phyloP scores from a whole-genome alignment of 192 early-diverging fungal genomes.

The Mortierella hygrophila region DNA sequence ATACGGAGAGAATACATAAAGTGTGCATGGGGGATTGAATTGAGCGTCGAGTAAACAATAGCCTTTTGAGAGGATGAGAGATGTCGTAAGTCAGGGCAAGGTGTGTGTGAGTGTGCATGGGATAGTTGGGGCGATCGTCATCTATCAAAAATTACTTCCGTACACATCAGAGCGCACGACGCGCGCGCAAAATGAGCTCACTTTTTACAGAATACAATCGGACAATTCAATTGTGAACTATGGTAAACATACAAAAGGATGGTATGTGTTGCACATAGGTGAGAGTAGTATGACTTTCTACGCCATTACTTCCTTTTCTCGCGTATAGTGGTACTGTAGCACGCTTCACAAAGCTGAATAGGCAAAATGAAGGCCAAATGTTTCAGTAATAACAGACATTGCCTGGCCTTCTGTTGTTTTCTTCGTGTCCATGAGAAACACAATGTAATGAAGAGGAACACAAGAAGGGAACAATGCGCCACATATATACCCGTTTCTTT shows the following conservation, averaged over 20 bases:
- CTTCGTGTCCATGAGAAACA: background rate
- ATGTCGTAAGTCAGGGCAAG: background rate
- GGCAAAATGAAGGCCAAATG: background rate
- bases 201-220: background rate
- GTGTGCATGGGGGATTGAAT: background rate
- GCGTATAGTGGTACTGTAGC: background rate
- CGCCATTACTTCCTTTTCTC: background rate
- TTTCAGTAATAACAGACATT: background rate
- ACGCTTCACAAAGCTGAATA: background rate
- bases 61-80: background rate
- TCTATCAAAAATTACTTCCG: constrained; percentile 2
- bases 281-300: background rate
- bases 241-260: background rate
- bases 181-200: background rate
- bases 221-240: background rate
- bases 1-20: background rate
- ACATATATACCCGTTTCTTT: background rate
- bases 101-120: background rate
- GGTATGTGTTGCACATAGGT: background rate
- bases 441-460: background rate
- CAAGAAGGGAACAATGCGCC: background rate
- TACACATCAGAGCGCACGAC: background rate
- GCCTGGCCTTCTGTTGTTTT: background rate
- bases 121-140: constrained; percentile 6
- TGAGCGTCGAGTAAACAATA: too few relatives aligned